phyloP scores from a whole-genome alignment of 352 stramenopile species.

The Plasmopara viticola region DNA sequence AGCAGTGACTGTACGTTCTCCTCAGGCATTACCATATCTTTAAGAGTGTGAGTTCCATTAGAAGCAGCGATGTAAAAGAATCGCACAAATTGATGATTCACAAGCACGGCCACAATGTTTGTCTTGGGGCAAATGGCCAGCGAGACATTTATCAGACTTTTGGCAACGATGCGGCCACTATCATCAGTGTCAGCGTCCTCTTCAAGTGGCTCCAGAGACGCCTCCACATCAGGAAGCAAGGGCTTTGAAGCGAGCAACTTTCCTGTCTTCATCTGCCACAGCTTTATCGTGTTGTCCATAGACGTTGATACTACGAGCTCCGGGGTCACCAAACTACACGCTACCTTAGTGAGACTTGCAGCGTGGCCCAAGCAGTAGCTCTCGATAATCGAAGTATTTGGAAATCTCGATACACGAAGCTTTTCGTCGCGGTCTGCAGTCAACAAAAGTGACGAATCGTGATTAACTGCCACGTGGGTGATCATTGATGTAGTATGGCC shows the following conservation, averaged over 20 bases:
- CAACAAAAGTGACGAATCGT: slow-evolving; percentile 50
- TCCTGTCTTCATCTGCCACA: slow-evolving; percentile 55
- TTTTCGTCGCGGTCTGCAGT: slow-evolving; percentile 83
- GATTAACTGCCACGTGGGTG: slow-evolving; percentile 57
- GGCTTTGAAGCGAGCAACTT: slow-evolving; percentile 47
- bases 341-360: slow-evolving; percentile 58
- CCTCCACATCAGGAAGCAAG: slow-evolving; percentile 30
- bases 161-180: slow-evolving; percentile 25
- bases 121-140: slow-evolving; percentile 45
- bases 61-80: slow-evolving; percentile 50
- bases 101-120: slow-evolving; percentile 52
- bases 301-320: slow-evolving; percentile 64
- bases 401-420: slow-evolving; percentile 78
- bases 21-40: slow-evolving; percentile 18
- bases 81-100: slow-evolving; percentile 39
- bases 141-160: slow-evolving; percentile 51
- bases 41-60: slow-evolving; percentile 16
- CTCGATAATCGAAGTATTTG: slow-evolving; percentile 60
- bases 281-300: slow-evolving; percentile 77
- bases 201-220: slow-evolving; percentile 23
- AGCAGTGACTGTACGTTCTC: slow-evolving; percentile 34
- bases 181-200: slow-evolving; percentile 18
- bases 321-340: slow-evolving; percentile 32
- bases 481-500: slow-evolving; percentile 86
- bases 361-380: slow-evolving; percentile 81